phyloP scores from a whole-genome alignment of 139 green algal species.

The Desmodesmus armatus region DNA sequence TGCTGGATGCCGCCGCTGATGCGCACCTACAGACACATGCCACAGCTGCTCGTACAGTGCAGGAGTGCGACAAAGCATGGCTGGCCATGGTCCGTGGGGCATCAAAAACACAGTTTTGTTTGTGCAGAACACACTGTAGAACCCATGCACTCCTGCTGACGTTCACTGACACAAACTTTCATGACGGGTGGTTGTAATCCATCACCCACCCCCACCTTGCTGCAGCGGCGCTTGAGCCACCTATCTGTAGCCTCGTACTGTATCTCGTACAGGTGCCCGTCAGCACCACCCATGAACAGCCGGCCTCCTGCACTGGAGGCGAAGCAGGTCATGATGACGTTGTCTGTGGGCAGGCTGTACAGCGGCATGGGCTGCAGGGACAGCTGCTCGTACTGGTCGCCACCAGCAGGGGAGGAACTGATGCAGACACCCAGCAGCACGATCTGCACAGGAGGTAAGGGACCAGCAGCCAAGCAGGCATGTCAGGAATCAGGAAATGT shows the following conservation, averaged over 20 bases:
- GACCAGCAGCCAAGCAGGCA: neutral
- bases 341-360: conserved; percentile 87
- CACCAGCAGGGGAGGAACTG: conserved; percentile 36
- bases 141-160: neutral
- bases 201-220: conserved; percentile 65
- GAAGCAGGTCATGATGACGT: conserved; percentile 84
- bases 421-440: conserved; percentile 89
- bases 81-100: too few species aligned
- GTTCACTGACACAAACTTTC: neutral
- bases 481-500: neutral
- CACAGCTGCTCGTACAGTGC: neutral
- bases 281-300: conserved; percentile 93
- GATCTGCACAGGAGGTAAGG: too few species aligned
- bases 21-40: conserved; percentile 42
- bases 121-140: too few species aligned
- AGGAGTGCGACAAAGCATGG: neutral
- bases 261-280: conserved; percentile 96
- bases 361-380: conserved; percentile 80
- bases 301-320: conserved; percentile 66
- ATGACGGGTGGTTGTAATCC: too few species aligned
- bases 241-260: conserved; percentile 74
- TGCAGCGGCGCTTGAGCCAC: conserved; percentile 81
- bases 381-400: conserved; percentile 37
- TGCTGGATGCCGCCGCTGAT: conserved; percentile 70
- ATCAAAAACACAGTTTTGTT: too few species aligned